phyloP scores from a whole-genome alignment of 352 stramenopile genomes.

The Aphanomyces cochlioides region DNA sequence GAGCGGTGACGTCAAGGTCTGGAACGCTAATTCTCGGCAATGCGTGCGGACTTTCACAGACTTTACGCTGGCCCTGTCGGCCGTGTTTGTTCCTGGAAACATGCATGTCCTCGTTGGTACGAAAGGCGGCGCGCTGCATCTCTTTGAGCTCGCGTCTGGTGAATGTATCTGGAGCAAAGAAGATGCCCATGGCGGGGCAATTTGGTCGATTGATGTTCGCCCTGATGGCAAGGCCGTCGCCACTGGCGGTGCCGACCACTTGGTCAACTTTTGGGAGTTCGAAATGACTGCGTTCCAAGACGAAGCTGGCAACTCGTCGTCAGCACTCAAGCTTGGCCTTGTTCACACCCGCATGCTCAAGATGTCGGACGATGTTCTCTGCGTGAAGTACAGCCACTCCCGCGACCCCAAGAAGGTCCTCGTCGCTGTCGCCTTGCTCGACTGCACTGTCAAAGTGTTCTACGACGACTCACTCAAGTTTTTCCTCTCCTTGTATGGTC shows the following conservation, averaged over 20 bases:
- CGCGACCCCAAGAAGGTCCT: constrained; percentile 82
- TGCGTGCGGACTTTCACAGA: constrained; percentile 88
- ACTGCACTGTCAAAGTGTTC: constrained; percentile 99
- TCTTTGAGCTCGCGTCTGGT: constrained; percentile 94
- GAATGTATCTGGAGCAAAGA: constrained; percentile 90
- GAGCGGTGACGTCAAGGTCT: constrained; percentile 87
- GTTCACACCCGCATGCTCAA: constrained; percentile 95
- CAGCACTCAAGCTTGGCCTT: constrained; percentile 86
- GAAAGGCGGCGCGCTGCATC: constrained; percentile 91
- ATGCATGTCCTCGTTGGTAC: constrained; percentile 96
- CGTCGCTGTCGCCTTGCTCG: constrained; percentile 87
- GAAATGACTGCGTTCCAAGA: constrained; percentile 65
- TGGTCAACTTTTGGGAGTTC: constrained; percentile 99
- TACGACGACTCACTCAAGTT: constrained; percentile 99
- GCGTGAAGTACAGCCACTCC: constrained; percentile 94
- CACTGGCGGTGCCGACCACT: constrained; percentile 95
- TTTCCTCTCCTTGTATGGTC: constrained; percentile 98
- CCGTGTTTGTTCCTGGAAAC: constrained; percentile 94
- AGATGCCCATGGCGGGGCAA: constrained; percentile 87
- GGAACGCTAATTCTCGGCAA: constrained; percentile 87
- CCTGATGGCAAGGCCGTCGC: constrained; percentile 89
- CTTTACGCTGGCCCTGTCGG: constrained; percentile 88
- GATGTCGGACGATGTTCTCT: constrained; percentile 97
- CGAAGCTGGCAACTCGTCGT: not conserved
- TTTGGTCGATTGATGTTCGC: constrained; percentile 97